Evolutionary conservation across 2,329 filamentous ascomycete genomes (phyloP), one percentile per base, ranked within the genome.

Genomic region (Pseudocercospora vitis): DNA sequence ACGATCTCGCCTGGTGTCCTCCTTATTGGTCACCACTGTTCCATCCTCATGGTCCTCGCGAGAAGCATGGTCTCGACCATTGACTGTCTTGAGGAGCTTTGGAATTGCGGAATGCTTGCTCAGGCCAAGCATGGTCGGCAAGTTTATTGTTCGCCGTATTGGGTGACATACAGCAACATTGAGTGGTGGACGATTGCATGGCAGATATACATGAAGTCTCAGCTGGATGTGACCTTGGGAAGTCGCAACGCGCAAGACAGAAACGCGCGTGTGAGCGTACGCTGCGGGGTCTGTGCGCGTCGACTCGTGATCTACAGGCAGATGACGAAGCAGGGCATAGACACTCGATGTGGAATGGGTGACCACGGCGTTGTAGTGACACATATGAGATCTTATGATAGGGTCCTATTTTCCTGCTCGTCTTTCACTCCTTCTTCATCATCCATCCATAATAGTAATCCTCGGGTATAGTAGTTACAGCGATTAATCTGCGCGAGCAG

Each of bases 41-140:
- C 24, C 23, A 35, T 70, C 66, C 21, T 70, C 67, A 47, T 75
- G 72, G 42, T 74, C 68, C 1, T 71, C 63, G 4, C 63, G 52
- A 4, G 57, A 66, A 14, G 72, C 73, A 61, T 76, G 71, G 23
- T 59, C 59, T 50, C 67, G 68, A 26, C 66, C 65, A 1, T 54
- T 44, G 4, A 74, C 71, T 4, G 9, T 64, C 7, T 51, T 53
- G 6, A 75, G 62, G 6, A 76, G 61, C n/a, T n/a, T n/a, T n/a
- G 9, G 24, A 21, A 26, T 57, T 8, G 18, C 16, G 16, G 45
- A 24, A 7, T 42, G 49, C 28, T 29, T 45, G 14, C 45, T 55
- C 26, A 58, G 47, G n/a, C 16, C n/a, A 4, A 12, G 21, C 52
- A 55, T 45, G 21, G n/a, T n/a, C n/a, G n/a, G n/a, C n/a, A n/a